These are phyloP conservation scores for Flaveria bidentis DNA, from an alignment of 129 eudicot genomes.

Conservation along the genomic window DNA sequence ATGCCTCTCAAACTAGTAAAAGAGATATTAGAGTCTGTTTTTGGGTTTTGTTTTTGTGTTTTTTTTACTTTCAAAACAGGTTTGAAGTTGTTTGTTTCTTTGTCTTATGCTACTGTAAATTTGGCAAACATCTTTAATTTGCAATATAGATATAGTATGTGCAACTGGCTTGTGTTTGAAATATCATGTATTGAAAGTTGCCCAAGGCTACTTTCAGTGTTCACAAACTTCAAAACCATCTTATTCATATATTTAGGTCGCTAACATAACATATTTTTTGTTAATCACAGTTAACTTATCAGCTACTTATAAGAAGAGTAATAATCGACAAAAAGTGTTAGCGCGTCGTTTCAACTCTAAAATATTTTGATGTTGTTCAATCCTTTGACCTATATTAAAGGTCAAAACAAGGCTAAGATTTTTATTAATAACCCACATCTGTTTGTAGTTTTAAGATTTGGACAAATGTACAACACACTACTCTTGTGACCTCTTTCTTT, in stretches of 20 bases:
- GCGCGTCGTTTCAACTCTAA: neutral
- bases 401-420: no score
- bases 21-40: slow-evolving; percentile 30
- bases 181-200: neutral
- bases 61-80: slow-evolving; percentile 35
- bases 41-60: neutral
- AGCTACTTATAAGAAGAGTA: neutral
- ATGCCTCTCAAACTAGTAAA: slow-evolving; percentile 47
- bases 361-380: neutral
- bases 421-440: no score
- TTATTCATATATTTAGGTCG: neutral
- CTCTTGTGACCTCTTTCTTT: no score
- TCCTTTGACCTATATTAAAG: no score
- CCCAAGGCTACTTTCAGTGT: neutral
- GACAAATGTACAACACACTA: no score
- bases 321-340: neutral
- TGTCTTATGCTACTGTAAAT: slow-evolving; percentile 62
- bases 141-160: slow-evolving; percentile 42
- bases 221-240: no score
- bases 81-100: slow-evolving; percentile 38
- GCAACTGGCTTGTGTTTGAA: neutral
- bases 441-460: no score
- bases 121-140: slow-evolving; percentile 58
- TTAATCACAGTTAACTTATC: neutral
- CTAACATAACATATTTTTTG: no score